Evolutionary conservation across 257 asterid species (phyloP).

Genomic region (Perilla frutescens): DNA sequence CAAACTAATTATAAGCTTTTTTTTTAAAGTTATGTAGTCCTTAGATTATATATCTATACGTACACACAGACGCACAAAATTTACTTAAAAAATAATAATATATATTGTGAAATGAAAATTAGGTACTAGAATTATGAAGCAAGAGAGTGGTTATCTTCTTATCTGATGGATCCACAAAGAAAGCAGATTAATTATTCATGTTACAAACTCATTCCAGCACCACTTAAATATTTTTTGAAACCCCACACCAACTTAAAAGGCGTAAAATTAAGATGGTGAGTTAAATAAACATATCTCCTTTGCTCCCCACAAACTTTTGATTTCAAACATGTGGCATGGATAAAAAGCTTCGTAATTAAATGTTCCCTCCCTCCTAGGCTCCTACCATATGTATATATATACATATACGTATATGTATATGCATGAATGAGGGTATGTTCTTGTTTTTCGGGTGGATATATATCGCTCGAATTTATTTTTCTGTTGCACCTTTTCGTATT

Average conservation of each 20-base stretch:
- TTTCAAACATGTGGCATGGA: constrained; percentile 37
- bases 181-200: constrained; percentile 31
- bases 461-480: too few species aligned
- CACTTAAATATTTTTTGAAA: constrained; percentile 15
- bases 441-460: too few species aligned
- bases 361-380: too few species aligned
- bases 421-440: too few species aligned
- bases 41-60: too few species aligned
- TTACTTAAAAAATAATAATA: not conserved
- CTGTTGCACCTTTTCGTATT: too few species aligned
- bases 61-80: too few species aligned
- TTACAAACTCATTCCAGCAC: constrained; percentile 38
- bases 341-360: not conserved
- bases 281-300: constrained; percentile 45
- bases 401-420: too few species aligned
- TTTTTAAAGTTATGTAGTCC: too few species aligned
- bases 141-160: not conserved
- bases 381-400: too few species aligned
- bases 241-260: constrained; percentile 23
- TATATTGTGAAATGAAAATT: not conserved
- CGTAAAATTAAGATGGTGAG: constrained; percentile 32
- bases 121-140: not conserved
- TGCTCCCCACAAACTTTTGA: constrained; percentile 46
- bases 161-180: constrained; percentile 22
- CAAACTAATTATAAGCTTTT: too few species aligned